Evolutionary conservation across 2,329 filamentous ascomycete genomes (phyloP).

Genomic region (Neonectria faginata): DNA sequence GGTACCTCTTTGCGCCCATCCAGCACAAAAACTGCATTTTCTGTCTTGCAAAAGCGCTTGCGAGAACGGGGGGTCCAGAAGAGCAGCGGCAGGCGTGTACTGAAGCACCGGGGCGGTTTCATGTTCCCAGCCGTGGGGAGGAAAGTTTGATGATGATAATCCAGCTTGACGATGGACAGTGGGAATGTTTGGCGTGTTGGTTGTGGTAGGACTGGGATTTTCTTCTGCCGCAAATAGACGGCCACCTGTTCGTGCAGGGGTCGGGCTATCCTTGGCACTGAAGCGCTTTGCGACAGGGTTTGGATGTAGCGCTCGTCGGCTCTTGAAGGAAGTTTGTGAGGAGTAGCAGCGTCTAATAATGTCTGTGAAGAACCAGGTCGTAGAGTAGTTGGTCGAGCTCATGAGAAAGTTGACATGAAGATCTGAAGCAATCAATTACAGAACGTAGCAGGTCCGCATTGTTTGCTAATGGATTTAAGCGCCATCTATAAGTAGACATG

Average conservation of each 20-base stretch:
- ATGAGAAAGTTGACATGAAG: neutral
- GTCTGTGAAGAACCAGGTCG: too few species aligned
- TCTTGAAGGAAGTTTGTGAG: neutral
- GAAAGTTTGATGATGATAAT: neutral
- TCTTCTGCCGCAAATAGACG: neutral
- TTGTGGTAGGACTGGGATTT: too few species aligned
- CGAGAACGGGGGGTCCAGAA: constrained; percentile 20
- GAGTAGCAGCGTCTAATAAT: too few species aligned
- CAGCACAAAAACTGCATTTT: neutral
- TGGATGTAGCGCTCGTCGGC: neutral
- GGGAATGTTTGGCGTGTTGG: too few species aligned
- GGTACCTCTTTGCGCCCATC: constrained; percentile 28
- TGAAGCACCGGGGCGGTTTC: constrained; percentile 41
- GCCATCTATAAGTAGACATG: neutral
- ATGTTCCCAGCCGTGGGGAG: constrained; percentile 18
- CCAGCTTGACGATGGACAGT: neutral
- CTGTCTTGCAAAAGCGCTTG: constrained; percentile 34
- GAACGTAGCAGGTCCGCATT: too few species aligned
- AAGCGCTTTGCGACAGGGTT: too few species aligned
- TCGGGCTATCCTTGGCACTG: neutral
- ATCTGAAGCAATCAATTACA: neutral
- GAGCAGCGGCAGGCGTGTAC: constrained; percentile 35
- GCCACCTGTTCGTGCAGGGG: neutral
- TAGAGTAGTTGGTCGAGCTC: neutral
- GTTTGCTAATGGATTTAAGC: neutral